Conservation (phyloP, 768 basidiomycete species). For the Postia placenta region DNA sequence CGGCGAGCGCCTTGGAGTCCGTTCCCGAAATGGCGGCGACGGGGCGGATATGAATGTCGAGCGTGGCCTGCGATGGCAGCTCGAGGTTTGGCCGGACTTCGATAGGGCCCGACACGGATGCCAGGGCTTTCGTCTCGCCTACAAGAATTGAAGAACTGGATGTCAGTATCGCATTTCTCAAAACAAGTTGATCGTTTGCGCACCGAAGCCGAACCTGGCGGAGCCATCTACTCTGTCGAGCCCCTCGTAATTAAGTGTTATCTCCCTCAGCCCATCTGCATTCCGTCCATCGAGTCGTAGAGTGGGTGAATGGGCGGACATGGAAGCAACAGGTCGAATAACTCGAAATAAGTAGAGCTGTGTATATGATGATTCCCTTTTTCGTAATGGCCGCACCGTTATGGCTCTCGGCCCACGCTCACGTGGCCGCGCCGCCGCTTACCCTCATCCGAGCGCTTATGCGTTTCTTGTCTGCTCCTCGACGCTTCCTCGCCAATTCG, state of each 20-base stretch:
- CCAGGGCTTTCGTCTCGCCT: constrained; percentile 44
- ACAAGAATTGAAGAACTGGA: constrained; percentile 24
- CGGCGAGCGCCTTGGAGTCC: constrained; percentile 53
- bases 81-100: constrained; percentile 67
- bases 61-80: constrained; percentile 62
- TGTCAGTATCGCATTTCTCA: too few relatives aligned
- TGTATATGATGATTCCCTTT: too few relatives aligned
- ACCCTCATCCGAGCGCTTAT: too few relatives aligned
- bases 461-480: too few relatives aligned
- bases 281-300: constrained; percentile 34
- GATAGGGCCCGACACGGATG: constrained; percentile 78
- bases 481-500: too few relatives aligned
- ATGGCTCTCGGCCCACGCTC: not conserved
- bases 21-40: constrained; percentile 65
- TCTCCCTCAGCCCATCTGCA: constrained; percentile 27
- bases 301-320: not conserved
- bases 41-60: constrained; percentile 72
- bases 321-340: too few relatives aligned
- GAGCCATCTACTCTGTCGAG: constrained; percentile 75
- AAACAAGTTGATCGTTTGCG: constrained; percentile 16
- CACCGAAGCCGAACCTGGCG: constrained; percentile 64
- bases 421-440: too few relatives aligned
- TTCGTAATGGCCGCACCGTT: not conserved
- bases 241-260: constrained; percentile 47
- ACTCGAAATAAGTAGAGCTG: too few relatives aligned